Conservation (phyloP, 257 asterid genomes). For the Gentiana straminea region DNA sequence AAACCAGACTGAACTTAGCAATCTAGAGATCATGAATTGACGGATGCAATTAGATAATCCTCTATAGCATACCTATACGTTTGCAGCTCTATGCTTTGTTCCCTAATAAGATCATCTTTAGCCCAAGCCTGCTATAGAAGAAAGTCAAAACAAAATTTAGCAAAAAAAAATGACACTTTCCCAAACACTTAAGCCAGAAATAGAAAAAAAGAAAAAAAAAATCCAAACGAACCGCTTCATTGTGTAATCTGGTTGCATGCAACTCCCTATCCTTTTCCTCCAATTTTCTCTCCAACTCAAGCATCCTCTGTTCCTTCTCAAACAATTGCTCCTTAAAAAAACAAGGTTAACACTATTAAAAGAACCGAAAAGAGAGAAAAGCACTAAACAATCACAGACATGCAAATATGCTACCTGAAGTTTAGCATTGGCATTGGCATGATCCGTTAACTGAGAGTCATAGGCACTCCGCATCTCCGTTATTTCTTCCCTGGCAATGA, state of each 20-base stretch:
- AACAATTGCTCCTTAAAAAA: conserved; percentile 49
- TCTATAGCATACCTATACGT: conserved; percentile 36
- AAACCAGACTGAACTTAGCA: background rate
- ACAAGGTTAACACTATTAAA: background rate
- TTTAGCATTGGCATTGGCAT: conserved; percentile 32
- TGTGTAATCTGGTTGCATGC: conserved; percentile 54
- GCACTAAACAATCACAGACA: background rate
- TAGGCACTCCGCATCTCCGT: conserved; percentile 33
- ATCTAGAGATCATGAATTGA: too few relatives aligned
- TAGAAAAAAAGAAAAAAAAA: background rate
- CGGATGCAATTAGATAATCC: too few relatives aligned
- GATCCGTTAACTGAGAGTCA: conserved; percentile 54
- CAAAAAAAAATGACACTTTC: background rate
- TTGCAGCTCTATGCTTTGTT: conserved; percentile 66
- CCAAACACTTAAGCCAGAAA: conserved; percentile 2
- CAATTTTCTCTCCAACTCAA: conserved; percentile 54
- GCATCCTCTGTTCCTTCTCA: conserved; percentile 47
- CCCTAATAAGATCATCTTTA: conserved; percentile 70
- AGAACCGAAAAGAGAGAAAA: conserved; percentile 1
- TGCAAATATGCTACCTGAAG: conserved; percentile 36
- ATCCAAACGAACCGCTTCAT: conserved; percentile 54
- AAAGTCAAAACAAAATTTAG: conserved; percentile 9
- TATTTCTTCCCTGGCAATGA: conserved; percentile 40
- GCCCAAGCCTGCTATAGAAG: conserved; percentile 63
- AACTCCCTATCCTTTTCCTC: conserved; percentile 66